Evolutionary conservation across 805 yeast genomes (phyloP).

Genomic region (Kodamaea leandrae): DNA sequence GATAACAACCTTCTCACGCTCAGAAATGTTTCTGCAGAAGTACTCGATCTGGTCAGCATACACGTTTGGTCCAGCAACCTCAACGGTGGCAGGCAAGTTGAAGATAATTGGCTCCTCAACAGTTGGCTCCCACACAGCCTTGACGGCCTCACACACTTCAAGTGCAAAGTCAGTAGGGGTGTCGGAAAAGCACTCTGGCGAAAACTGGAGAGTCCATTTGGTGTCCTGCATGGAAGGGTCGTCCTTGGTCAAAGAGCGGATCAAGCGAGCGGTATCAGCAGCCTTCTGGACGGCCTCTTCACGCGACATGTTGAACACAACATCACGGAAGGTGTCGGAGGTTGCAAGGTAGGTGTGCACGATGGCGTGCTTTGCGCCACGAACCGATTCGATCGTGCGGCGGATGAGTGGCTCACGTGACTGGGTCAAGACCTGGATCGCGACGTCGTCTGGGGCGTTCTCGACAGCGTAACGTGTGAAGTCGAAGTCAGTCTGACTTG

Average conservation of each 20-base stretch:
- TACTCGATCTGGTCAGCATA: slow-evolving; percentile 82
- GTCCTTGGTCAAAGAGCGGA: slow-evolving; percentile 68
- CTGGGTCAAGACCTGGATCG: slow-evolving; percentile 71
- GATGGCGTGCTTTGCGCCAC: slow-evolving; percentile 71
- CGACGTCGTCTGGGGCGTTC: slow-evolving; percentile 72
- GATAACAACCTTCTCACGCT: slow-evolving; percentile 67
- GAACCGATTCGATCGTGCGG: slow-evolving; percentile 70
- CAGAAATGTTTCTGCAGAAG: slow-evolving; percentile 62
- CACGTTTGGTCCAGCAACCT: slow-evolving; percentile 70
- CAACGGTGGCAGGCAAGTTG: slow-evolving; percentile 80
- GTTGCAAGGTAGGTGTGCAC: slow-evolving; percentile 76
- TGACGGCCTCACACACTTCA: slow-evolving; percentile 77
- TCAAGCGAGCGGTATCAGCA: slow-evolving; percentile 65
- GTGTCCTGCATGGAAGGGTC: slow-evolving; percentile 65
- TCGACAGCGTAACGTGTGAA: slow-evolving; percentile 78
- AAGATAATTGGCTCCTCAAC: slow-evolving; percentile 70
- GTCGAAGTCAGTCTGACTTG: slow-evolving; percentile 80
- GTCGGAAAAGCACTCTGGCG: slow-evolving; percentile 77
- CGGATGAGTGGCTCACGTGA: slow-evolving; percentile 72
- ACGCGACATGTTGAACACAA: slow-evolving; percentile 69
- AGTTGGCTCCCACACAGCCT: slow-evolving; percentile 77
- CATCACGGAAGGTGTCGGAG: slow-evolving; percentile 70
- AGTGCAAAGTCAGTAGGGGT: slow-evolving; percentile 72
- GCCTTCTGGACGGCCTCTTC: slow-evolving; percentile 69
- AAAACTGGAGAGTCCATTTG: slow-evolving; percentile 68